Conservation (phyloP, 2,329 filamentous ascomycete genomes). For the Xylariaceae sp. region DNA sequence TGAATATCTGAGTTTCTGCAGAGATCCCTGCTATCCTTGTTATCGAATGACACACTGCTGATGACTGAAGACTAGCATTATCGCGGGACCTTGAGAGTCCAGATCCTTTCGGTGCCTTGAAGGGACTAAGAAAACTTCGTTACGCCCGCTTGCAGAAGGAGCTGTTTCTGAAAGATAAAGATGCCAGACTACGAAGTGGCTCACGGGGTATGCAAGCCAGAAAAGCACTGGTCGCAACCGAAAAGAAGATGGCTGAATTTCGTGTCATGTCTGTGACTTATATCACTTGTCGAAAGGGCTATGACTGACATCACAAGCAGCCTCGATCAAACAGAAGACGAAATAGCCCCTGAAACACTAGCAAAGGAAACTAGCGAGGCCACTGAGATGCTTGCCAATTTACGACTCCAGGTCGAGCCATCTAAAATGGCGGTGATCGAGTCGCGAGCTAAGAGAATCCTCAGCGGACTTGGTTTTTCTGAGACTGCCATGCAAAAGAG, state of each 20-base stretch:
- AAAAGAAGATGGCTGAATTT: conserved; percentile 63
- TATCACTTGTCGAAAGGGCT: conserved; percentile 4
- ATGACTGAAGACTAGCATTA: conserved; percentile 43
- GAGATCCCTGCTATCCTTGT: neutral
- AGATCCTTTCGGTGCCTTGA: conserved; percentile 57
- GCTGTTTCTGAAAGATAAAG: conserved; percentile 68
- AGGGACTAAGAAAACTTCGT: conserved; percentile 59
- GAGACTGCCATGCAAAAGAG: conserved; percentile 58
- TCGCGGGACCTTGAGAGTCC: conserved; percentile 57
- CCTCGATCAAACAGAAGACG: conserved; percentile 51
- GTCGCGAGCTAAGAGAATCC: conserved; percentile 61
- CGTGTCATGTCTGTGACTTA: conserved; percentile 50
- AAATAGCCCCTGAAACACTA: conserved; percentile 55
- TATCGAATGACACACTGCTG: neutral
- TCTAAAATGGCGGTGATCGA: conserved; percentile 64
- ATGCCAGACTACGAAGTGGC: conserved; percentile 71
- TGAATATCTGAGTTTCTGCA: conserved; percentile 30
- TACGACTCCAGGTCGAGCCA: conserved; percentile 67
- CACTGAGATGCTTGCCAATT: conserved; percentile 64
- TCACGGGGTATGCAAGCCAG: conserved; percentile 70
- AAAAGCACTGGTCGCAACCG: conserved; percentile 69
- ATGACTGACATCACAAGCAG: too few relatives aligned
- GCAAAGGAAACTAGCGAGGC: conserved; percentile 68
- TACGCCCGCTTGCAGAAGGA: conserved; percentile 61
- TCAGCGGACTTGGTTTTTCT: conserved; percentile 70